A percentile compares a stretch with the other conserved stretches of the same genome.
phyloP scores from a whole-genome alignment of 495 filamentous ascomycete genomes.

The Acidomyces sp. region DNA sequence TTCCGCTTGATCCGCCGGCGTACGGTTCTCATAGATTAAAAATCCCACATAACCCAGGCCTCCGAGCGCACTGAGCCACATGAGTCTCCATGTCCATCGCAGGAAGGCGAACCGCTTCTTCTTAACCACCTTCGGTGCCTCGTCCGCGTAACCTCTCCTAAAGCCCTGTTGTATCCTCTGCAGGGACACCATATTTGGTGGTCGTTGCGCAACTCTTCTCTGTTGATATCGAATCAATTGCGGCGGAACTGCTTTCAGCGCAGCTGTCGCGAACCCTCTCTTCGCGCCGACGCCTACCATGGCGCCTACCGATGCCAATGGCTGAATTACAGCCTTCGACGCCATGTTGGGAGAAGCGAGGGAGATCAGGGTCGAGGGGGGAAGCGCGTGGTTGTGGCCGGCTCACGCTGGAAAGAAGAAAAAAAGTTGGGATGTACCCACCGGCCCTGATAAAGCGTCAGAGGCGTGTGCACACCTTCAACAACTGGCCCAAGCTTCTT shows the following conservation, averaged over 20 bases:
- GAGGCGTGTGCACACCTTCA: too few species aligned
- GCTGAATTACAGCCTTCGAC: slow-evolving; percentile 10
- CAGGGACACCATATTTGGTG: background rate
- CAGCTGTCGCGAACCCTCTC: slow-evolving; percentile 13
- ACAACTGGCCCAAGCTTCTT: too few species aligned
- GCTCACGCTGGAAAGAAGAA: background rate
- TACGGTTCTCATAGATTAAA: slow-evolving; percentile 64
- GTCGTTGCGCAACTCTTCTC: background rate
- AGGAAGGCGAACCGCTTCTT: slow-evolving; percentile 32
- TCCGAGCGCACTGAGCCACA: slow-evolving; percentile 54
- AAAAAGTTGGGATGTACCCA: too few species aligned
- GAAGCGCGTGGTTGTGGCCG: background rate
- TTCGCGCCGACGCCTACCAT: slow-evolving; percentile 3
- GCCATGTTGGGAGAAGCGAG: slow-evolving; percentile 16
- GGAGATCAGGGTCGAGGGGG: background rate
- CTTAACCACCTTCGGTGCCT: slow-evolving; percentile 24
- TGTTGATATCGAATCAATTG: slow-evolving; percentile 1
- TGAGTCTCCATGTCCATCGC: slow-evolving; percentile 63
- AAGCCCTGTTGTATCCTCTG: slow-evolving; percentile 13
- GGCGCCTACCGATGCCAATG: slow-evolving; percentile 14
- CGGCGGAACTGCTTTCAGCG: background rate
- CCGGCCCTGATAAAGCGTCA: too few species aligned
- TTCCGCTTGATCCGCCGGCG: slow-evolving; percentile 66
- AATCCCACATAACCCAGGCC: slow-evolving; percentile 61
- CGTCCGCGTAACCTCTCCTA: slow-evolving; percentile 18